Base-by-base conservation (phyloP, 305 asterid genomes). In the Lippia alba region DNA sequence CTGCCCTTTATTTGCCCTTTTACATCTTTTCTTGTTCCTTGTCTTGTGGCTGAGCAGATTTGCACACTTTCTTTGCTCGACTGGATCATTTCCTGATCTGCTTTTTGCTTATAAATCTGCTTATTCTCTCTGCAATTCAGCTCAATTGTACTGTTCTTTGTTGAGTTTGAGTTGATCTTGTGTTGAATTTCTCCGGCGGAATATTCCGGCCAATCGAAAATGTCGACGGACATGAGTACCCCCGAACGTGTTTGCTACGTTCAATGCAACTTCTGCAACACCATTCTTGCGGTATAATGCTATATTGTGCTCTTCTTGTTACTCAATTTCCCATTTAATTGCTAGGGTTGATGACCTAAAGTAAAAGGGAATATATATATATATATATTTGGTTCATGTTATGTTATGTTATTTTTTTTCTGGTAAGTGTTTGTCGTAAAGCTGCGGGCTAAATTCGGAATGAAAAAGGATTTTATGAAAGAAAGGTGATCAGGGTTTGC, bases 221-320 rank as follows among this genome's bases (percentile, higher is more conserved):
- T 84, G 89, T 86, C 92, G 5, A 56, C 73, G 53, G 91, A 89
- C 14, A 78, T 81, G 80, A 67, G n/a, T n/a, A n/a, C 71, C 70
- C 72, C 85, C 14, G 96, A 85, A 74, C 85, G 87, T 50, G 87
- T 89, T 73, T 85, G 91, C 75, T 89, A 87, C 72, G 91, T 87
- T 65, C 86, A 82, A 71, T 89, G 96, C 93, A 85, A 81, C 80
- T 85, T 85, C 82, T 89, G 93, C 90, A 87, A 75, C 89, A 89
- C 93, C 44, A 79, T 78, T 75, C 84, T 89, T 8, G 96, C 87
- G 93, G 96, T 89, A 88, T 69, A 58, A 69, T 41, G 48, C 49
- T 36, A 12, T 46, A 44, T 49, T 11, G 32, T 60, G 50, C 57
- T 24, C 20, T 5, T 9, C 15, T 16, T 19, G 4, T 14, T 19